phyloP scores from a whole-genome alignment of 2,329 filamentous ascomycete genomes.

The Neofusicoccum cordaticola region DNA sequence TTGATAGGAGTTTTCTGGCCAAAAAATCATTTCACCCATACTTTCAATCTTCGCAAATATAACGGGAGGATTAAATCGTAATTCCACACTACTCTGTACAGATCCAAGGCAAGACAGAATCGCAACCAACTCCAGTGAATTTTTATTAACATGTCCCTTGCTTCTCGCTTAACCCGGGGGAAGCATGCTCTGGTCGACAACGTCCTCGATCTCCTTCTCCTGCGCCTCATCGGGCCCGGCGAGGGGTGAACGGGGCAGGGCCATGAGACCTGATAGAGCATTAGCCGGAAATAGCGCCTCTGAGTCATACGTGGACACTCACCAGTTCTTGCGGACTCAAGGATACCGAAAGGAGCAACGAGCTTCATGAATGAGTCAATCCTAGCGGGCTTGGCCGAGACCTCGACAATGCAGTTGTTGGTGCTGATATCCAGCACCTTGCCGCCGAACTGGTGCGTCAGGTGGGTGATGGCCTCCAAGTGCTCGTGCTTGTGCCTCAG shows the following conservation, averaged over 20 bases:
- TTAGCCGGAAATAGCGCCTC: slow-evolving; percentile 19
- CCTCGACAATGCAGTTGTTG: slow-evolving; percentile 96
- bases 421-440: slow-evolving; percentile 98
- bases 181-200: slow-evolving; percentile 90
- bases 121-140: slow-evolving; percentile 1
- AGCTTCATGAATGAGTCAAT: slow-evolving; percentile 99
- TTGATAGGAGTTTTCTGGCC: neutral
- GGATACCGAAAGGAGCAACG: slow-evolving; percentile 87
- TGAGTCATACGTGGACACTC: slow-evolving; percentile 24
- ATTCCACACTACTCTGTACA: slow-evolving; percentile 9
- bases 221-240: slow-evolving; percentile 69
- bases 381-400: slow-evolving; percentile 88
- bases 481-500: slow-evolving; percentile 97
- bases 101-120: neutral
- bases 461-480: slow-evolving; percentile 90
- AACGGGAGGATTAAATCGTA: neutral
- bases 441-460: slow-evolving; percentile 95
- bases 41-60: neutral
- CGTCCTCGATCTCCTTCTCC: slow-evolving; percentile 86
- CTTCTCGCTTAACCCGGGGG: slow-evolving; percentile 71
- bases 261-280: slow-evolving; percentile 72
- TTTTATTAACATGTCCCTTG: slow-evolving; percentile 1
- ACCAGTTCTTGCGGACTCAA: slow-evolving; percentile 90
- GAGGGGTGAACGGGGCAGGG: slow-evolving; percentile 87
- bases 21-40: neutral